These are phyloP conservation scores for Kluyveromyces aestuarii DNA, from an alignment of 805 yeast species.

Conservation along the genomic window DNA sequence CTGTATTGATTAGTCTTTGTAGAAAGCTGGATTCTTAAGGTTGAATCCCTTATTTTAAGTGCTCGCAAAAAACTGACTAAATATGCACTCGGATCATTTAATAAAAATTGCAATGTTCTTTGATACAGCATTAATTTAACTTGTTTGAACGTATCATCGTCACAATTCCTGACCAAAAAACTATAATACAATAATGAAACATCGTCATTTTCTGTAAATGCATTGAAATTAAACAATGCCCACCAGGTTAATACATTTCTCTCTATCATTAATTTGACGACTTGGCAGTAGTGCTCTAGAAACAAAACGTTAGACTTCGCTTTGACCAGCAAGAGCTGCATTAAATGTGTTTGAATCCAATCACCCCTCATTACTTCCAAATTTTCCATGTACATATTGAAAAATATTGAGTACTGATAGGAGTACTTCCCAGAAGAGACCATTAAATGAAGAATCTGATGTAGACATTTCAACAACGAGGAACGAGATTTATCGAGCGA, in stretches of 20 bases:
- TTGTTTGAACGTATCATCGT: conserved; percentile 13
- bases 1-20: conserved; percentile 1
- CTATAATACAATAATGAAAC: conserved; percentile 12
- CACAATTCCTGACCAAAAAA: conserved; percentile 15
- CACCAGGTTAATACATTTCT: conserved; percentile 23
- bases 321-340: conserved; percentile 12
- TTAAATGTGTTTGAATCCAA: conserved; percentile 19
- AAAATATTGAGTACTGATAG: neutral
- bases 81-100: conserved; percentile 4
- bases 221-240: conserved; percentile 22
- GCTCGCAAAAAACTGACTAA: conserved; percentile 10
- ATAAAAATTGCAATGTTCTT: conserved; percentile 1
- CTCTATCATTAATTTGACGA: conserved; percentile 17
- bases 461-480: conserved; percentile 9
- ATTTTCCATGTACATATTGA: conserved; percentile 4
- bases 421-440: neutral
- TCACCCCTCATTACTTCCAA: conserved; percentile 4
- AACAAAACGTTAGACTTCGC: conserved; percentile 10
- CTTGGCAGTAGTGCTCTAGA: conserved; percentile 18
- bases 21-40: conserved; percentile 1
- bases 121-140: conserved; percentile 15
- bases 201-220: conserved; percentile 8
- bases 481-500: conserved; percentile 4
- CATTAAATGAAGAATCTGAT: conserved; percentile 6
- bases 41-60: conserved; percentile 14